Base-by-base conservation (phyloP, 345 rosid species). In the Heritiera fomes region DNA sequence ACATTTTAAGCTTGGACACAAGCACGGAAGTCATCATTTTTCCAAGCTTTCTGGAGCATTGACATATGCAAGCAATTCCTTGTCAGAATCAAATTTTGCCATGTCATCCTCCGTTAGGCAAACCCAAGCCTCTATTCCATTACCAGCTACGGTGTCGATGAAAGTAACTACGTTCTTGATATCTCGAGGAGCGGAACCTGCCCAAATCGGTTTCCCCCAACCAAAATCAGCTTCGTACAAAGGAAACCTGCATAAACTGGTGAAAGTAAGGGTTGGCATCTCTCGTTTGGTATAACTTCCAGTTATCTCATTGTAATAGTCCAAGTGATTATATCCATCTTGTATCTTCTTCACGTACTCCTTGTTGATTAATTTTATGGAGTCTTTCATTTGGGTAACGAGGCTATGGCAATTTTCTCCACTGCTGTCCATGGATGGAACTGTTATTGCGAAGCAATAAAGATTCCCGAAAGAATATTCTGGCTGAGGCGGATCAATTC, bases 181-280 rank as follows among this genome's bases (percentile, higher is more conserved):
- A 28, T n/a, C 20, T n/a, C 10, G 64, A 60, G 30, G 1, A 1
- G 64, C 34, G 12, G 64, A 60, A n/a, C 64, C 13, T 9, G 20
- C 64, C 64, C 64, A 60, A 28, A n/a, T 2, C 4, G 63, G 63
- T 8, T 23, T 59, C 12, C 63, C 63, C 63, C 63, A 34, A 34
- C 77, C 52, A 58, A 73, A 73, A 73, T 56, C 77, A 38, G 77
- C 38, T 58, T 73, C 77, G 2, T 73, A 73, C 11, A 73, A 2
- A 40, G 66, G 77, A 23, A 73, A 41, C 53, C 77, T 63, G 68
- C 68, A 63, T 38, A 63, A 63, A 5, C 68, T 63, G 5, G 45
- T 63, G 63, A 59, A 59, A 23, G 0, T 2, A 8, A 59, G 23
- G 13, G 5, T 0, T 8, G 9, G 1, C 28, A 8, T 59, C 34